These are phyloP conservation scores for Nakazawaea ernobii DNA, from an alignment of 805 yeast genomes.

Conservation along the genomic window DNA sequence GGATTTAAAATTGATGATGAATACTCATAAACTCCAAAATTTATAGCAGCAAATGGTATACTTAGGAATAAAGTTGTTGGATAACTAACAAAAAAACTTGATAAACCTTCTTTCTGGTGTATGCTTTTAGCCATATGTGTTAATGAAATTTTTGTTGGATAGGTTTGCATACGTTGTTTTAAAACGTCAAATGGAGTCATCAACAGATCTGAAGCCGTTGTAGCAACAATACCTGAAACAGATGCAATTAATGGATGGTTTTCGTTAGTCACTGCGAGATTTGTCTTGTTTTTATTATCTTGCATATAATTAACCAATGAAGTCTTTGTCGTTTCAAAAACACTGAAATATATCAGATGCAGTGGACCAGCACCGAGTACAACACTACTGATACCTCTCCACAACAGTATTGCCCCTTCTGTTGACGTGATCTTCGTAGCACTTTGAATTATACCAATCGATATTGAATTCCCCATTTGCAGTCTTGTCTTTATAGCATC, in stretches of 20 bases:
- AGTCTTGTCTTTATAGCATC: constrained; percentile 95
- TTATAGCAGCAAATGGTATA: constrained; percentile 91
- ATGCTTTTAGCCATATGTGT: constrained; percentile 25
- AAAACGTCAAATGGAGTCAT: constrained; percentile 97
- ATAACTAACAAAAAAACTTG: constrained; percentile 86
- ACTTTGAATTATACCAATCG: constrained; percentile 53
- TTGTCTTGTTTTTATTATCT: constrained; percentile 19
- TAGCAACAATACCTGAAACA: constrained; percentile 85
- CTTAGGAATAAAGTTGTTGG: constrained; percentile 91
- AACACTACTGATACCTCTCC: constrained; percentile 93
- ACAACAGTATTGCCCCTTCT: constrained; percentile 83
- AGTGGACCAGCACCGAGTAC: constrained; percentile 99
- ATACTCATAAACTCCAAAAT: constrained; percentile 88
- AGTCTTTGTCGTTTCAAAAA: constrained; percentile 77
- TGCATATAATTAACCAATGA: constrained; percentile 33
- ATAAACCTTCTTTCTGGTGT: constrained; percentile 57
- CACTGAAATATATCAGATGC: constrained; percentile 94
- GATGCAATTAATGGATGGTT: constrained; percentile 82
- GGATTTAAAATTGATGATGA: constrained; percentile 79
- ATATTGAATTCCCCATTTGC: constrained; percentile 46
- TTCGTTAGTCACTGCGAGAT: constrained; percentile 47
- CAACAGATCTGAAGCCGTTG: constrained; percentile 87
- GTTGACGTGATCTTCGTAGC: constrained; percentile 72
- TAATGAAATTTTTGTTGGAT: constrained; percentile 14
- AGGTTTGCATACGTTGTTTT: constrained; percentile 89